phyloP scores from a whole-genome alignment of 352 stramenopile genomes.

The Aphanomyces stellatus region DNA sequence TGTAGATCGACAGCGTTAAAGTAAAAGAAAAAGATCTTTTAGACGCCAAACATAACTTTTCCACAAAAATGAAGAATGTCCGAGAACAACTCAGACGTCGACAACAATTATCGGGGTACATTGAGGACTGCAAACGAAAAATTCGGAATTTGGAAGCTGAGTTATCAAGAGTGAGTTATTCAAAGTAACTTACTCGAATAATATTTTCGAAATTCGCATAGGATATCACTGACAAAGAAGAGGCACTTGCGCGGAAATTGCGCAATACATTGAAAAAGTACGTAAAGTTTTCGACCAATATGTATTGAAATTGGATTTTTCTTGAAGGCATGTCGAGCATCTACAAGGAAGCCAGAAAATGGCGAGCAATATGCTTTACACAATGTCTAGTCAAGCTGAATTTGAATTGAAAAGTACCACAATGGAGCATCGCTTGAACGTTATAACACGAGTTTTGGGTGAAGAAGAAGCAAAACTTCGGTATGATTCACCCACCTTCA shows the following conservation, averaged over 20 bases:
- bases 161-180: slow-evolving; percentile 44
- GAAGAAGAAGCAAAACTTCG: slow-evolving; percentile 11
- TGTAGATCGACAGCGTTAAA: slow-evolving; percentile 51
- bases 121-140: slow-evolving; percentile 57
- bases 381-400: neutral
- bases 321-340: slow-evolving; percentile 51
- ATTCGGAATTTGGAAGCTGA: slow-evolving; percentile 61
- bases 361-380: neutral
- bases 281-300: neutral
- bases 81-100: slow-evolving; percentile 54
- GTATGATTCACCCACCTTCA: neutral
- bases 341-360: slow-evolving; percentile 42
- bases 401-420: slow-evolving; percentile 2
- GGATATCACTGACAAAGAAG: slow-evolving; percentile 70
- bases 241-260: slow-evolving; percentile 64
- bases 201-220: slow-evolving; percentile 17
- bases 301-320: too few species aligned
- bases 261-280: slow-evolving; percentile 60
- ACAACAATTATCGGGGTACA: slow-evolving; percentile 67
- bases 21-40: slow-evolving; percentile 50
- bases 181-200: neutral
- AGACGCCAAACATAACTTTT: slow-evolving; percentile 46
- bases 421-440: neutral
- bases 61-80: slow-evolving; percentile 58
- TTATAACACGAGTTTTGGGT: neutral